These are phyloP conservation scores for Collybiopsis luxurians DNA, from an alignment of 768 basidiomycete species.

Conservation along the genomic window DNA sequence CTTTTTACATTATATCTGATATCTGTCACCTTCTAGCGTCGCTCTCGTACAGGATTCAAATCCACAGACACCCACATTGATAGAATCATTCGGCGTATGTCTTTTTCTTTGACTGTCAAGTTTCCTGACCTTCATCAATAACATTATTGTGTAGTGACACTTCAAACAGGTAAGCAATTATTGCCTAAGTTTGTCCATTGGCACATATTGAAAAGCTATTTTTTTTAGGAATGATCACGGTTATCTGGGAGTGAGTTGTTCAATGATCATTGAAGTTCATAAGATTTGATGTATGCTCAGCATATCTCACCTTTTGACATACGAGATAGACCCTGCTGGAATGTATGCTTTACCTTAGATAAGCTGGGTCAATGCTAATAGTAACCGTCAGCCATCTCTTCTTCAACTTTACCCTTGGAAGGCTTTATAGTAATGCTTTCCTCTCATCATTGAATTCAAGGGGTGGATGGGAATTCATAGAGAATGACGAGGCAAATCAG, in stretches of 20 bases:
- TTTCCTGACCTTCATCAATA: not conserved
- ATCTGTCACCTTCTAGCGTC: not conserved
- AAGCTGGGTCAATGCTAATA: not conserved
- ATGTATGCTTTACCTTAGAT: not conserved
- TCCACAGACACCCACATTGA: not conserved
- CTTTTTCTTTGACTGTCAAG: not conserved
- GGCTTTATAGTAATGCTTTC: not conserved
- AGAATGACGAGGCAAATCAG: no score
- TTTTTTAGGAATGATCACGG: not conserved
- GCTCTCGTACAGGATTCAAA: not conserved
- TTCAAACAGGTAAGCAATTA: not conserved
- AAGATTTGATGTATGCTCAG: not conserved
- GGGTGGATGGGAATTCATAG: not conserved
- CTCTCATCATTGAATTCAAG: not conserved
- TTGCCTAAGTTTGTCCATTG: not conserved
- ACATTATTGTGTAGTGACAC: not conserved
- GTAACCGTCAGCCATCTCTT: not conserved
- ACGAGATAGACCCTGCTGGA: not conserved
- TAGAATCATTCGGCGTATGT: not conserved
- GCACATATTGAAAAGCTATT: not conserved
- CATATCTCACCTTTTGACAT: not conserved
- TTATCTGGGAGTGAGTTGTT: not conserved
- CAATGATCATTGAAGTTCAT: not conserved
- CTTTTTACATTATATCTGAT: no score
- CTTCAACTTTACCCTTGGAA: not conserved